These are phyloP conservation scores for Lentinula sp. DNA, from an alignment of 768 basidiomycete species.

Conservation along the genomic window DNA sequence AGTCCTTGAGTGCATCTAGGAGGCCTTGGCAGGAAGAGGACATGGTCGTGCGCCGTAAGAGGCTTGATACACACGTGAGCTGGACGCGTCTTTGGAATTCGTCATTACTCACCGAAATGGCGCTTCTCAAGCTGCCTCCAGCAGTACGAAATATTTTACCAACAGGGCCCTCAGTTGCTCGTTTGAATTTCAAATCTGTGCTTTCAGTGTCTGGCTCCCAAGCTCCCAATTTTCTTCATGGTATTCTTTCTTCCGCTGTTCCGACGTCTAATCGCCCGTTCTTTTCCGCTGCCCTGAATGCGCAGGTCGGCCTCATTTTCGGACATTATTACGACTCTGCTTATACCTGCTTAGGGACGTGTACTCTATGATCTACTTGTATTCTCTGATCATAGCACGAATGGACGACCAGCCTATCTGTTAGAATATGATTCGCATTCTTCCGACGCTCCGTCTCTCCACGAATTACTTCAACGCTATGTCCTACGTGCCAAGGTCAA, in stretches of 20 bases:
- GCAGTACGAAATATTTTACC: conserved; percentile 39
- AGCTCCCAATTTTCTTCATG: conserved; percentile 77
- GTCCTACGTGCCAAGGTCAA: conserved; percentile 87
- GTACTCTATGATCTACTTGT: conserved; percentile 88
- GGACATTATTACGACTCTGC: neutral
- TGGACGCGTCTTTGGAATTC: neutral
- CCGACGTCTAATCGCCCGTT: conserved; percentile 41
- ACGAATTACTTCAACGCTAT: conserved; percentile 74
- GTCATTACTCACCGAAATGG: conserved; percentile 11
- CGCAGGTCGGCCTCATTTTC: conserved; percentile 45
- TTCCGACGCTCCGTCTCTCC: conserved; percentile 54
- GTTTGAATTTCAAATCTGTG: conserved; percentile 57
- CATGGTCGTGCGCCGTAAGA: conserved; percentile 35
- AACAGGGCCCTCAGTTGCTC: conserved; percentile 49
- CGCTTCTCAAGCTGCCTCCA: conserved; percentile 23
- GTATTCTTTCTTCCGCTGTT: conserved; percentile 54
- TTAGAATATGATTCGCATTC: conserved; percentile 66
- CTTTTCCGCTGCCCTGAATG: conserved; percentile 72
- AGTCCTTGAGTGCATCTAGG: conserved; percentile 74
- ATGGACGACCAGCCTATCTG: conserved; percentile 49
- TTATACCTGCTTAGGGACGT: conserved; percentile 58
- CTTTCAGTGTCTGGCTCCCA: conserved; percentile 79
- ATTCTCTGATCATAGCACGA: conserved; percentile 47
- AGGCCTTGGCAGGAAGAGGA: conserved; percentile 77
- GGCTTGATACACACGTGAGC: neutral